Percentiles rank a stretch among this genome's conserved stretches.
phyloP scores from a whole-genome alignment of 139 green algal genomes.

The Volvox reticuliferus region DNA sequence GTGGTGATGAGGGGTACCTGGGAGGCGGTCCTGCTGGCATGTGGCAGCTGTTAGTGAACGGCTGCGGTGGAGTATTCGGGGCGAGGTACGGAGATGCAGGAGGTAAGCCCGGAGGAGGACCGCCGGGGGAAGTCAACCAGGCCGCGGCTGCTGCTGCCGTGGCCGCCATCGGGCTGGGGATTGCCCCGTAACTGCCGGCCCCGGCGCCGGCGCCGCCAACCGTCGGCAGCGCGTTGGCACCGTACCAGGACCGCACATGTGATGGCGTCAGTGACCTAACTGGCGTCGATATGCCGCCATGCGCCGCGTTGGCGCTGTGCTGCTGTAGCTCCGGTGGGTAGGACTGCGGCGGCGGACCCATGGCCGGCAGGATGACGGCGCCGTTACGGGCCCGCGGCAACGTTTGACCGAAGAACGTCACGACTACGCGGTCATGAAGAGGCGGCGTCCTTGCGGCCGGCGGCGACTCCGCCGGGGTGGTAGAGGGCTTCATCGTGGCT shows the following conservation, averaged over 20 bases:
- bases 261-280: background rate
- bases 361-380: slow-evolving; percentile 1
- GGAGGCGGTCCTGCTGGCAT: too few relatives aligned
- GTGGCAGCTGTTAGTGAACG: too few relatives aligned
- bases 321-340: background rate
- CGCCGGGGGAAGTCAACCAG: background rate
- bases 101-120: background rate
- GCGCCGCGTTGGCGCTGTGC: too few relatives aligned
- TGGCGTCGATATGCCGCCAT: too few relatives aligned
- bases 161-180: background rate
- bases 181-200: background rate
- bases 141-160: background rate
- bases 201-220: background rate
- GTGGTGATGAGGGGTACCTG: too few relatives aligned
- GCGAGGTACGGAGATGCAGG: too few relatives aligned
- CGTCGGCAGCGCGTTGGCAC: background rate
- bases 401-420: slow-evolving; percentile 27
- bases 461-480: background rate
- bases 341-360: background rate
- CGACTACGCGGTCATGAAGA: background rate
- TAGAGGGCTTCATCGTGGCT: background rate
- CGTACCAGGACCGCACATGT: background rate
- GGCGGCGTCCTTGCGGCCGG: background rate
- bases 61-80: too few relatives aligned
- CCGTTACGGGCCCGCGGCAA: background rate